These are phyloP conservation scores for Porogramme epimiltina DNA, from an alignment of 1,284 basidiomycete genomes.

Conservation along the genomic window DNA sequence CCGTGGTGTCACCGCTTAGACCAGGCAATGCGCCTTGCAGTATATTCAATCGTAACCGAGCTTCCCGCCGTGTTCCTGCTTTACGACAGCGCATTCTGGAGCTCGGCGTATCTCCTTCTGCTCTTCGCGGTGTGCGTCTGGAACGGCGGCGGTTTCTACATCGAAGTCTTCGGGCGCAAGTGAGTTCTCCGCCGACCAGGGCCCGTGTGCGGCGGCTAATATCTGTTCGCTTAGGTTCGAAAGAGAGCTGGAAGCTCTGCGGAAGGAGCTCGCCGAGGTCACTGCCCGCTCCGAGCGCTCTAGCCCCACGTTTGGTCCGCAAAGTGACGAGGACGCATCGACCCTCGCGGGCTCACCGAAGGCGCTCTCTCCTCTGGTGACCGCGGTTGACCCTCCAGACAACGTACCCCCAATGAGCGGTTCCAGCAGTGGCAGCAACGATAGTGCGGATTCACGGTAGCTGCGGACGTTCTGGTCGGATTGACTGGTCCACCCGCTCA, in stretches of 20 bases:
- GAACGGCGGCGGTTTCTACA: slow-evolving; percentile 88
- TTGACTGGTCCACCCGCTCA: background rate
- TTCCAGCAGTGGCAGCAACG: background rate
- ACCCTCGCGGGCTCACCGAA: slow-evolving; percentile 29
- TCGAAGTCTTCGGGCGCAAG: slow-evolving; percentile 95
- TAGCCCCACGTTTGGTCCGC: slow-evolving; percentile 46
- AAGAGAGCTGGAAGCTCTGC: slow-evolving; percentile 83
- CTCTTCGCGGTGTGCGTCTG: slow-evolving; percentile 85
- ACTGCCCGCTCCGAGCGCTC: slow-evolving; percentile 45
- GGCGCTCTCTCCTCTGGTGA: slow-evolving; percentile 24
- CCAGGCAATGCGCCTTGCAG: slow-evolving; percentile 44
- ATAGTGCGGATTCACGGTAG: no score
- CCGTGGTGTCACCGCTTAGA: no score
- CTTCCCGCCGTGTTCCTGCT: slow-evolving; percentile 83
- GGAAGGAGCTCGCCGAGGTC: slow-evolving; percentile 81
- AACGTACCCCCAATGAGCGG: slow-evolving; percentile 9
- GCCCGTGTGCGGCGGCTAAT: background rate
- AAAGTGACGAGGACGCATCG: slow-evolving; percentile 33
- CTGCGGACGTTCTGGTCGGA: no score
- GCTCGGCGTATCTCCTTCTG: slow-evolving; percentile 72
- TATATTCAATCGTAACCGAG: slow-evolving; percentile 86
- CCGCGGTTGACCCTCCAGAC: slow-evolving; percentile 24
- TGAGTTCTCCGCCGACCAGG: slow-evolving; percentile 40
- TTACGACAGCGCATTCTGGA: slow-evolving; percentile 77
- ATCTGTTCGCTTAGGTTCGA: slow-evolving; percentile 65